These are phyloP conservation scores for Kodamaea fungicola DNA, from an alignment of 1,139 yeast genomes.

Conservation along the genomic window DNA sequence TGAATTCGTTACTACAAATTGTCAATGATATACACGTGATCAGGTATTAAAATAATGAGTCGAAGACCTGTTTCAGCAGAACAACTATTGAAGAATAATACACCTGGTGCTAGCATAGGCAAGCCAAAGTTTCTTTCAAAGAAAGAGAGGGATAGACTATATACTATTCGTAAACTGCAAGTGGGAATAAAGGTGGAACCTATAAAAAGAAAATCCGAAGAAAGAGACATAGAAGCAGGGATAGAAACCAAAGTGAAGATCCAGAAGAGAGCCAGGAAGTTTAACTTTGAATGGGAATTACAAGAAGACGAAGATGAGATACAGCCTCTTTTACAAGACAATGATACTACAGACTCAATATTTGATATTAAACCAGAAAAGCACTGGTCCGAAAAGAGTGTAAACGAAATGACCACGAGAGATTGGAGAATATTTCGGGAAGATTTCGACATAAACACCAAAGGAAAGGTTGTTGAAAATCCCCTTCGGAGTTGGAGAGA, in stretches of 20 bases:
- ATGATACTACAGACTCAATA: conserved; percentile 4
- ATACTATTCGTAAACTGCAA: conserved; percentile 8
- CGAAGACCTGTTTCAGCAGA: conserved; percentile 40
- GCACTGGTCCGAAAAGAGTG: conserved; percentile 72
- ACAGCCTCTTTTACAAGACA: conserved; percentile 37
- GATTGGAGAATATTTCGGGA: conserved; percentile 91
- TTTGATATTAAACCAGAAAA: conserved; percentile 21
- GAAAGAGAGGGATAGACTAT: conserved; percentile 39
- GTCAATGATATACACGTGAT: too few species aligned
- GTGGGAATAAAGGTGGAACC: neutral
- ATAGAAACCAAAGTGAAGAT: conserved; percentile 7
- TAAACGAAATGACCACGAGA: conserved; percentile 64
- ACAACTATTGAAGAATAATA: conserved; percentile 33
- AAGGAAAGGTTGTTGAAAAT: conserved; percentile 48
- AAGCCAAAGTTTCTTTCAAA: conserved; percentile 49
- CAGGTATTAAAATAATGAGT: conserved; percentile 11
- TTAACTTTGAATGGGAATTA: conserved; percentile 66
- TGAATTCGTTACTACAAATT: too few species aligned
- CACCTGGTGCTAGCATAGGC: conserved; percentile 5
- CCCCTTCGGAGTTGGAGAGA: conserved; percentile 80
- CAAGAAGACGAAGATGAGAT: conserved; percentile 53
- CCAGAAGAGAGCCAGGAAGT: conserved; percentile 17
- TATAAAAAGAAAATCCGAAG: conserved; percentile 12
- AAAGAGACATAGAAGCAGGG: conserved; percentile 10
- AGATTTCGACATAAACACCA: conserved; percentile 65